Conservation (phyloP, 2,329 filamentous ascomycete species). For the Geosmithia putterillii region DNA sequence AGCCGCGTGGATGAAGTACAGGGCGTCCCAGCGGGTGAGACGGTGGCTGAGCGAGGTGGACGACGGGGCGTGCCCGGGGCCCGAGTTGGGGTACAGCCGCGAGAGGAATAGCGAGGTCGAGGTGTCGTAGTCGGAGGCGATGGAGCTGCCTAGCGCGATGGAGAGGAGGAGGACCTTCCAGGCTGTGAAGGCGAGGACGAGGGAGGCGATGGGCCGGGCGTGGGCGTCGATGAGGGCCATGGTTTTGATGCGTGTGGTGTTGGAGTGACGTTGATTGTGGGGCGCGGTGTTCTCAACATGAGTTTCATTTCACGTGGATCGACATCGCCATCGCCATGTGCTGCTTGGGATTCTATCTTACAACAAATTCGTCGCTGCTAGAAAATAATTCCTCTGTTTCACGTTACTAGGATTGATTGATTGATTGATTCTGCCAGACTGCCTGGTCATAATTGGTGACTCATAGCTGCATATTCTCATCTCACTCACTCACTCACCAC, state of each 20-base stretch:
- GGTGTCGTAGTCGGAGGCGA: constrained; percentile 65
- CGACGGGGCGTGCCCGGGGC: constrained; percentile 16
- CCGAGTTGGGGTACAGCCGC: constrained; percentile 10
- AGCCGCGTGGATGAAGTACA: constrained; percentile 60
- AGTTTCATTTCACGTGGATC: too few species aligned
- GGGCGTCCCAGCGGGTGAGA: constrained; percentile 69
- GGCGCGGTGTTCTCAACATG: too few species aligned
- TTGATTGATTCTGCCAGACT: too few species aligned
- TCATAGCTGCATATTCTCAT: too few species aligned
- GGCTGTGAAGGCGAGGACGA: constrained; percentile 31
- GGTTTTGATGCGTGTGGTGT: not conserved
- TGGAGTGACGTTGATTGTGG: not conserved
- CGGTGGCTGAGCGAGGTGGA: constrained; percentile 24
- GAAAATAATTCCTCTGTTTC: too few species aligned
- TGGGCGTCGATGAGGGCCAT: constrained; percentile 8
- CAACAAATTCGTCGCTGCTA: too few species aligned
- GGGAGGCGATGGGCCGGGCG: constrained; percentile 10
- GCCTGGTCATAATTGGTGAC: too few species aligned
- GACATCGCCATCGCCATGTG: too few species aligned
- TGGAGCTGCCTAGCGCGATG: constrained; percentile 38
- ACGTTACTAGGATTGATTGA: too few species aligned
- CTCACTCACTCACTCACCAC: too few species aligned
- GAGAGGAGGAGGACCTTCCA: constrained; percentile 61
- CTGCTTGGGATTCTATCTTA: too few species aligned
- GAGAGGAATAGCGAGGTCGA: constrained; percentile 44